Base-by-base conservation (phyloP, 108 stramenopile species). In the Aurantiochytrium sp. region DNA sequence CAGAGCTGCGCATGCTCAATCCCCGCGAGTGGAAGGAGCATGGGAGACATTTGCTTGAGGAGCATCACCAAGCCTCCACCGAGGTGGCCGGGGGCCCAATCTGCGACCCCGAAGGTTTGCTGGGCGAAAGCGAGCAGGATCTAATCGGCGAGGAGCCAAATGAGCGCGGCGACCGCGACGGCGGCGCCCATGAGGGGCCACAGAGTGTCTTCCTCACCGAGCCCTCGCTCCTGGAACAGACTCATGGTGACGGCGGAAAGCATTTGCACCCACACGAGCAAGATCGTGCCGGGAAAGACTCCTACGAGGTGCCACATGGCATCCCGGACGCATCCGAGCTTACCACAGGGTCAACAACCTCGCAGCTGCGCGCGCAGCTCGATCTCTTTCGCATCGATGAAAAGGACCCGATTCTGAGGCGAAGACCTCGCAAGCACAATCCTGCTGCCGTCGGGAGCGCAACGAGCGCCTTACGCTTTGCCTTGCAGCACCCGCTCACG, bases 151-250 rank as follows among this genome's bases (percentile, higher is more conserved):
- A n/a, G n/a, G n/a, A n/a, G n/a, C n/a, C n/a, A n/a, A n/a, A n/a
- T n/a, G n/a, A n/a, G n/a, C n/a, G n/a, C n/a, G n/a, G n/a, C n/a
- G n/a, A n/a, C n/a, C n/a, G n/a, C n/a, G n/a, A n/a, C n/a, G n/a
- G n/a, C n/a, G n/a, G n/a, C n/a, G n/a, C n/a, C n/a, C n/a, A n/a
- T n/a, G n/a, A n/a, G n/a, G n/a, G n/a, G 15, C 73, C 42, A 21
- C 10, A 81, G 39, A 81, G 73, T 24, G 45, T 81, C 39, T 81
- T 81, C 32, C 45, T 81, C 12, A 81, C 73, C 6, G 73, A 81
- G 30, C 73, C 73, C n/a, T 27, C 42, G 6, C 73, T 81, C 27
- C 24, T 81, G 6, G 73, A 81, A 24, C n/a, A n/a, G n/a, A n/a
- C n/a, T n/a, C n/a, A n/a, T n/a, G n/a, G n/a, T n/a, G n/a, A n/a